These are phyloP conservation scores for Brassica hybrid DNA, from an alignment of 441 rosid species.

Conservation along the genomic window DNA sequence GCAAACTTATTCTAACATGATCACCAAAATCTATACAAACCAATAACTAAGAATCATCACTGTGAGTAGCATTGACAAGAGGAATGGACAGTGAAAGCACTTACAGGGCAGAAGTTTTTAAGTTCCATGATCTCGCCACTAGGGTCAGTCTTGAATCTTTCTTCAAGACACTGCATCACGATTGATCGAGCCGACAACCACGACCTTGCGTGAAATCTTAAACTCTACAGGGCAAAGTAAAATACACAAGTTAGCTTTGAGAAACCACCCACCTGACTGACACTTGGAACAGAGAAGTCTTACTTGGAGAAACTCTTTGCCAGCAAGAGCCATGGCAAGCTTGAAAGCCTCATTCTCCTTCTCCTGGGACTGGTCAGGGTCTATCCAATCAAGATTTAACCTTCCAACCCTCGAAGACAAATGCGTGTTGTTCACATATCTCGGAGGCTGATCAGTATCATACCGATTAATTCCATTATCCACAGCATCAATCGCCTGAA, in stretches of 20 bases:
- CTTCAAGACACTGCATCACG: slow-evolving; percentile 71
- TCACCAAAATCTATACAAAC: background rate
- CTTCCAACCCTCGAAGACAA: slow-evolving; percentile 84
- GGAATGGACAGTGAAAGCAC: slow-evolving; percentile 41
- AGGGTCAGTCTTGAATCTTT: slow-evolving; percentile 64
- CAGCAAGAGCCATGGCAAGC: slow-evolving; percentile 79
- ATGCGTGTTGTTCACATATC: slow-evolving; percentile 86
- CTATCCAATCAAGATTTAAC: slow-evolving; percentile 89
- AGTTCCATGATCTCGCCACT: slow-evolving; percentile 89
- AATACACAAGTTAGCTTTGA: background rate
- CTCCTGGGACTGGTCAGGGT: slow-evolving; percentile 88
- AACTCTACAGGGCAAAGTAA: slow-evolving; percentile 55
- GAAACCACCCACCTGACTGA: too few relatives aligned
- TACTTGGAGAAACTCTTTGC: slow-evolving; percentile 64
- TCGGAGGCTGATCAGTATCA: slow-evolving; percentile 84
- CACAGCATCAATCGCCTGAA: slow-evolving; percentile 89
- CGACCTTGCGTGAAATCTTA: slow-evolving; percentile 72
- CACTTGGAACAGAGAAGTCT: background rate
- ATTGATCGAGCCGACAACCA: slow-evolving; percentile 92
- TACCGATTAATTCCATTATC: slow-evolving; percentile 88
- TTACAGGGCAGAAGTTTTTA: slow-evolving; percentile 79
- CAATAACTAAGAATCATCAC: background rate
- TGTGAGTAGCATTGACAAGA: background rate
- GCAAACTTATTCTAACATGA: background rate
- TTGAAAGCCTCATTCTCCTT: slow-evolving; percentile 90